These are phyloP conservation scores for Pelargonium citronellum DNA, from an alignment of 441 rosid species.

Conservation along the genomic window DNA sequence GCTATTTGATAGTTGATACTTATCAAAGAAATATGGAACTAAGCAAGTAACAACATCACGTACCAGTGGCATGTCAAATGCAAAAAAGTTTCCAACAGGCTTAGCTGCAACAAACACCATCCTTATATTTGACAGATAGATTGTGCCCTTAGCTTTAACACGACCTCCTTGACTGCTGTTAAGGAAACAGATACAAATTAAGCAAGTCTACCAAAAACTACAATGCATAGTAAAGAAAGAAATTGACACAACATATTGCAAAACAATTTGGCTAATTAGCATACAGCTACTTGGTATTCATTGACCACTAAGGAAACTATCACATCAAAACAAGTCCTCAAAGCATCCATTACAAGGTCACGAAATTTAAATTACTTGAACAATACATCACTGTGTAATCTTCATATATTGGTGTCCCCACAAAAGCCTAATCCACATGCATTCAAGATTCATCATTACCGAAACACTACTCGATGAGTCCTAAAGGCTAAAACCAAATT, in stretches of 20 bases:
- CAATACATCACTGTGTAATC: too few relatives aligned
- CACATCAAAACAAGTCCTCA: background rate
- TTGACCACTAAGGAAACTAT: too few relatives aligned
- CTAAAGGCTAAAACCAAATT: too few relatives aligned
- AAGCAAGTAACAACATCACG: conserved; percentile 2
- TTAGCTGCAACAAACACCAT: conserved; percentile 72
- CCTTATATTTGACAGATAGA: conserved; percentile 80
- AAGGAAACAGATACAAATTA: conserved; percentile 17
- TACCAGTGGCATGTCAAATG: conserved; percentile 93
- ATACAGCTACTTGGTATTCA: too few relatives aligned
- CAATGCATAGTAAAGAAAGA: too few relatives aligned
- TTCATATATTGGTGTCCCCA: too few relatives aligned
- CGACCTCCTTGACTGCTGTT: conserved; percentile 60
- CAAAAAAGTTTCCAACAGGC: conserved; percentile 57
- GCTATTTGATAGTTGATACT: too few relatives aligned
- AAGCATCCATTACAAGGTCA: background rate
- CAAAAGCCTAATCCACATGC: background rate
- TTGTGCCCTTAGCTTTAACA: conserved; percentile 63
- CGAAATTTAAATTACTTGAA: too few relatives aligned
- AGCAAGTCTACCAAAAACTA: conserved; percentile 1
- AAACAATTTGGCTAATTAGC: too few relatives aligned
- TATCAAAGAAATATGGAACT: background rate
- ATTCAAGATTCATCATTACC: background rate
- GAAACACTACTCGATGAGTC: background rate
- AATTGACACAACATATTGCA: too few relatives aligned